These are phyloP conservation scores for Plasmodium knowlesi DNA, from an alignment of 169 alveolate genomes.

Conservation along the genomic window DNA sequence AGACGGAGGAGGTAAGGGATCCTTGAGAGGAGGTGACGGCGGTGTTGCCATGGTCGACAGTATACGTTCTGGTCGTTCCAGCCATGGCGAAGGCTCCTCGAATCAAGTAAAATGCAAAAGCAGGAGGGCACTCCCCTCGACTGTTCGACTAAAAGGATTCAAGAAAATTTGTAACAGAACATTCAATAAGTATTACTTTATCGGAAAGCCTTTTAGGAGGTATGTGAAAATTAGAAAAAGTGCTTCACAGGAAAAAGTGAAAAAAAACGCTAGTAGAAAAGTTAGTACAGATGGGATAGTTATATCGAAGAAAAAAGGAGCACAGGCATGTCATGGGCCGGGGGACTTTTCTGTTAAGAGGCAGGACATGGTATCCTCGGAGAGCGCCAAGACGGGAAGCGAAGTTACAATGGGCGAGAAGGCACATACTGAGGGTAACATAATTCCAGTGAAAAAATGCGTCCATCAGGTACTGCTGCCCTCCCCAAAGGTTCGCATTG, in stretches of 20 bases:
- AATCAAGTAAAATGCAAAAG: neutral
- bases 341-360: neutral
- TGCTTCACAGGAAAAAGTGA: neutral
- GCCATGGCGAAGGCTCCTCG: neutral
- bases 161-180: neutral
- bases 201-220: neutral
- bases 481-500: neutral
- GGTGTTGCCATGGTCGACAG: neutral
- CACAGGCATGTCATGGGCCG: neutral
- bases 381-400: neutral
- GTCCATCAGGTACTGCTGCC: neutral
- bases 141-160: neutral
- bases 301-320: neutral
- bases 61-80: neutral
- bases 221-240: neutral
- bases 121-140: neutral
- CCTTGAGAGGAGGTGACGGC: neutral
- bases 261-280: neutral
- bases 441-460: neutral
- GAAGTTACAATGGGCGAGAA: neutral
- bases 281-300: neutral
- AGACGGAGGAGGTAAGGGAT: neutral
- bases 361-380: neutral
- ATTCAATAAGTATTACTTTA: neutral
- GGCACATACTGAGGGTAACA: neutral